Percentiles rank a stretch among this genome's conserved stretches.
phyloP scores from a whole-genome alignment of 768 basidiomycete genomes.

The Mycena leptocephala region DNA sequence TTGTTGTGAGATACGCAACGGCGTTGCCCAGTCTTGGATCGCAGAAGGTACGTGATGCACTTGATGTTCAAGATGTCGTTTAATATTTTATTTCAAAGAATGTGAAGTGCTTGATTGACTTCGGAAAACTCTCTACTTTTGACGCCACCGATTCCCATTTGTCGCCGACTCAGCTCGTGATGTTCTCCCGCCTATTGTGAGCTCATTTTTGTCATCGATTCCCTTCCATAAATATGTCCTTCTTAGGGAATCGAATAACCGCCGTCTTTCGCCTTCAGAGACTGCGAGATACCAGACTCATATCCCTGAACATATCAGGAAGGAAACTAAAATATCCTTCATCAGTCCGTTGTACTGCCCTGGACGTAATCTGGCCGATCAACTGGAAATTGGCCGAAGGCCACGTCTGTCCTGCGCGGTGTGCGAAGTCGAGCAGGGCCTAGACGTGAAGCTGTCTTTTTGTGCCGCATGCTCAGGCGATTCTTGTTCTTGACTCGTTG shows the following conservation, averaged over 20 bases:
- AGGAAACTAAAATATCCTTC: conserved; percentile 31
- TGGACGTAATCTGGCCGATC: conserved; percentile 1
- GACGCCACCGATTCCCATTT: not conserved
- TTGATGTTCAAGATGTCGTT: too few species aligned
- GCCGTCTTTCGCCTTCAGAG: conserved; percentile 21
- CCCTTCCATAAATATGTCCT: not conserved
- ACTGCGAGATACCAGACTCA: conserved; percentile 4
- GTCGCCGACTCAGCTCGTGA: not conserved
- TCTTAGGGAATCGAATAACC: conserved; percentile 27
- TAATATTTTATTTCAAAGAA: conserved; percentile 1
- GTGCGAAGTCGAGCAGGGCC: conserved; percentile 4
- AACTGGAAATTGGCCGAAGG: conserved; percentile 25
- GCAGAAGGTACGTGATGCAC: conserved; percentile 22
- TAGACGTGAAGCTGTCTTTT: conserved; percentile 2
- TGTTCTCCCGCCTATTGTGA: conserved; percentile 10
- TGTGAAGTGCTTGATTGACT: not conserved
- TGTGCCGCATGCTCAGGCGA: conserved; percentile 31
- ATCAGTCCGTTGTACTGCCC: conserved; percentile 34
- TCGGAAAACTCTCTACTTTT: not conserved
- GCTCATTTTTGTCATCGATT: not conserved
- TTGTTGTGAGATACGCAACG: conserved; percentile 31
- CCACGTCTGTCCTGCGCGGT: conserved; percentile 24
- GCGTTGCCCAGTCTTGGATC: conserved; percentile 15
- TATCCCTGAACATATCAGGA: not conserved
- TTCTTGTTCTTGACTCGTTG: not conserved